Conservation (phyloP, 257 asterid genomes). For the Salvia splendens region DNA sequence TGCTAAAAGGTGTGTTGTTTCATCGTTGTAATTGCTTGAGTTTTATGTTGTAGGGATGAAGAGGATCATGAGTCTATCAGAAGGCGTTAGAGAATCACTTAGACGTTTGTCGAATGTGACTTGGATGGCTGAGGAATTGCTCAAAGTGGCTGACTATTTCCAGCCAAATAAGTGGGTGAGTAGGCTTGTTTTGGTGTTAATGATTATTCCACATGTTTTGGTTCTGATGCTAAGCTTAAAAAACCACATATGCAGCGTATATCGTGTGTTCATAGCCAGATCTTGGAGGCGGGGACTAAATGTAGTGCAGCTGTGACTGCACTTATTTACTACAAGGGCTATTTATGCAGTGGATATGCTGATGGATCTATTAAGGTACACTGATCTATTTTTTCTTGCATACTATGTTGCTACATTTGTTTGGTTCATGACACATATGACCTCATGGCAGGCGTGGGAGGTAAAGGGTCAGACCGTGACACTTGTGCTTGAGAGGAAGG, state of each 20-base stretch:
- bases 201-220: neutral
- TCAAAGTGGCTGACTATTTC: constrained; percentile 87
- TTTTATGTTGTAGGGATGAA: constrained; percentile 65
- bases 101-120: constrained; percentile 81
- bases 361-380: constrained; percentile 87
- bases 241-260: constrained; percentile 64
- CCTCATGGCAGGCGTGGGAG: constrained; percentile 72
- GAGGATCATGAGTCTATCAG: constrained; percentile 71
- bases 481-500: constrained; percentile 55
- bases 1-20: neutral
- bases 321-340: constrained; percentile 79
- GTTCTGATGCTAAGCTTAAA: neutral
- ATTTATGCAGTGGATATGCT: constrained; percentile 73
- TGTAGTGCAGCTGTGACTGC: constrained; percentile 78
- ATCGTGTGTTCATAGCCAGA: constrained; percentile 90
- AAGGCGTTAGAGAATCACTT: constrained; percentile 83
- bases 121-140: constrained; percentile 97
- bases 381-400: constrained; percentile 19
- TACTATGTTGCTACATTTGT: neutral
- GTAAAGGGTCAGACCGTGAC: constrained; percentile 74
- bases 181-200: neutral
- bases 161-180: constrained; percentile 98
- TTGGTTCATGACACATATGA: neutral
- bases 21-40: neutral
- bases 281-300: constrained; percentile 64